phyloP scores from a whole-genome alignment of 805 yeast species.

The Candida maltosa region DNA sequence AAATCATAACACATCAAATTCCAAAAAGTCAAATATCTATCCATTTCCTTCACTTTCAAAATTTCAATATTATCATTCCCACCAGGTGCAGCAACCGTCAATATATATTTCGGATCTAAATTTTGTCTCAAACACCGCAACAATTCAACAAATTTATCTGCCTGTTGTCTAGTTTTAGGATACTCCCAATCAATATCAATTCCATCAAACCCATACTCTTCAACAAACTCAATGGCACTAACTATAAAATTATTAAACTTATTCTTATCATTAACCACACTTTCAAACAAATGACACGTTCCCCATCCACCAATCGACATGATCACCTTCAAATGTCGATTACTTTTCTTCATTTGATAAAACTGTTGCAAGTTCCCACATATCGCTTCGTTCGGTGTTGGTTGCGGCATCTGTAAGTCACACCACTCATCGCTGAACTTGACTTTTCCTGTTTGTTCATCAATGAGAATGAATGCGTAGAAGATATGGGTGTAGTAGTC shows the following conservation, averaged over 20 bases:
- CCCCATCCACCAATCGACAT: conserved; percentile 88
- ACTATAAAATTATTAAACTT: conserved; percentile 45
- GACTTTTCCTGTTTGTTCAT: conserved; percentile 51
- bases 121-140: conserved; percentile 13
- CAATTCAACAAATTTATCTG: conserved; percentile 33
- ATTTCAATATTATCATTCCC: conserved; percentile 42
- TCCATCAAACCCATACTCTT: conserved; percentile 74
- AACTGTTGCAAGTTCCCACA: conserved; percentile 52
- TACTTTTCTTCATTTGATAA: conserved; percentile 38
- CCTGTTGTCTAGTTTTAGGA: conserved; percentile 52
- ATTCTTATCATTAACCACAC: conserved; percentile 16
- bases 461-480: conserved; percentile 72
- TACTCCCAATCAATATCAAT: conserved; percentile 95
- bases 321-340: conserved; percentile 47
- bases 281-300: conserved; percentile 39
- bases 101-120: conserved; percentile 24
- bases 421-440: conserved; percentile 62
- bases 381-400: conserved; percentile 13
- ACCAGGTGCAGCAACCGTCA: conserved; percentile 80
- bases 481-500: conserved; percentile 60
- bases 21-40: conserved; percentile 61
- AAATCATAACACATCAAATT: conserved; percentile 92
- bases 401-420: conserved; percentile 47
- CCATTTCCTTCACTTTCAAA: conserved; percentile 53
- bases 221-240: conserved; percentile 46